phyloP scores from a whole-genome alignment of 192 early-diverging fungal species.

The Coemansia javaensis region DNA sequence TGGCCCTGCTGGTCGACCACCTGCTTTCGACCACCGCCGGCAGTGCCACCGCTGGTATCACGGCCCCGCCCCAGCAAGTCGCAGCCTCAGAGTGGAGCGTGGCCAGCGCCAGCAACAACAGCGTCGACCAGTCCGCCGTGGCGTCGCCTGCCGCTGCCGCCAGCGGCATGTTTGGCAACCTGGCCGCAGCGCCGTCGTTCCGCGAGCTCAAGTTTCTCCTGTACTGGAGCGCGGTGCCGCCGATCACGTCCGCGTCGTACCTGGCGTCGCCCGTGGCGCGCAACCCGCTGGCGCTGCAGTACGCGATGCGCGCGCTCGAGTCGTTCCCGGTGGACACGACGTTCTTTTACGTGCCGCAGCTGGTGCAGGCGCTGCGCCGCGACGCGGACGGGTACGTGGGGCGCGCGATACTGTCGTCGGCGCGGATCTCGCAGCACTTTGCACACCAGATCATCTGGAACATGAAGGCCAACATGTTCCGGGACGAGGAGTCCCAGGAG shows the following conservation, averaged over 20 bases:
- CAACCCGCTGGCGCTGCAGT: constrained; percentile 92
- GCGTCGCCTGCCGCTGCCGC: not conserved
- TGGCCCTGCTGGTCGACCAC: constrained; percentile 69
- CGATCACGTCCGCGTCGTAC: constrained; percentile 81
- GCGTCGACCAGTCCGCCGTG: not conserved
- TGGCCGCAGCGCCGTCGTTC: constrained; percentile 21
- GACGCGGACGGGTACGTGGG: constrained; percentile 92
- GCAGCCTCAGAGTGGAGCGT: too few relatives aligned
- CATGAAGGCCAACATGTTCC: constrained; percentile 98
- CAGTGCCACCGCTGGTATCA: too few relatives aligned
- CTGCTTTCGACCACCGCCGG: constrained; percentile 1
- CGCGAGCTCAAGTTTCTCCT: constrained; percentile 63
- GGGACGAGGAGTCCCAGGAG: constrained; percentile 54
- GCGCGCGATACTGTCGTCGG: constrained; percentile 90
- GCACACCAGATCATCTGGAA: constrained; percentile 99
- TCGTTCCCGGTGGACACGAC: constrained; percentile 88
- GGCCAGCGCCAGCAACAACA: not conserved
- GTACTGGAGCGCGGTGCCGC: constrained; percentile 87
- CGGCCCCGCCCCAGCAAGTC: too few relatives aligned
- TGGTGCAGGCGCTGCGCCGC: constrained; percentile 91
- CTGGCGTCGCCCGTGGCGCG: constrained; percentile 65
- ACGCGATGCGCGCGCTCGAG: constrained; percentile 86
- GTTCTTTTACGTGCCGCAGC: constrained; percentile 98
- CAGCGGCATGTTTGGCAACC: constrained; percentile 35
- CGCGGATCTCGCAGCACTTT: constrained; percentile 90